Evolutionary conservation across 495 filamentous ascomycete genomes (phyloP), one percentile per base, ranked within the genome.

Genomic region (Aspergillus asperescens): DNA sequence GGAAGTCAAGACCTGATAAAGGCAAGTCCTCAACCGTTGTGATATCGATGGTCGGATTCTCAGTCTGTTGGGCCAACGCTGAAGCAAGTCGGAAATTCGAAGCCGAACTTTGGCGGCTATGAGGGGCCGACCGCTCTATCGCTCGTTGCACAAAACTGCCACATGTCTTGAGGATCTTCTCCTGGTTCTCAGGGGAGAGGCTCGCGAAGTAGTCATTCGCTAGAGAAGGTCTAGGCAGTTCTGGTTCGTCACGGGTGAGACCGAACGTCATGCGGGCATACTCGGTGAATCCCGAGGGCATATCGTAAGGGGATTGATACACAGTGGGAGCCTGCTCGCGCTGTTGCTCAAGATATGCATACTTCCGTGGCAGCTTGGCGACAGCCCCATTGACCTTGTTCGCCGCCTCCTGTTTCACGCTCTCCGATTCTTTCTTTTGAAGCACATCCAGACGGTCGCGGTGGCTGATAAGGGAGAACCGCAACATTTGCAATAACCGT

Each of bases 231-330:
- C 71, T 71, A 12, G 73, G 70, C 32, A 69, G 61, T 39, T 71
- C 67, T 3, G 68, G 69, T 16, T 68, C 62, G 18, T 63, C 61
- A 16, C 66, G 67, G 32, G 66, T 56, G 50, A 76, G 60, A 16
- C 64, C 68, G 37, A 66, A 75, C 1, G 72, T 67, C 42, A 61
- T 68, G 52, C 72, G 69, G 44, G 73, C 71, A 51, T 74, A 73
- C 42, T 74, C 69, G 4, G 70, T 72, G 25, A 76, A 67, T 1
- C 73, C 73, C 12, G 69, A 73, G 24, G 73, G 73, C 65, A 73
- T 72, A 54, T 76, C 67, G 54, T 76, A 76, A 12, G 73, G 73
- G n/a, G 73, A 76, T 56, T 68, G 71, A 48, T 76, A 76, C 18
- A 75, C 70, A 52, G 67, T 65, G 59, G 73, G 73, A 25, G 62